Evolutionary conservation across 1,139 yeast species (phyloP), one percentile per base, ranked within the genome.

Genomic region (Yamadazyma pseudoaaseri): DNA sequence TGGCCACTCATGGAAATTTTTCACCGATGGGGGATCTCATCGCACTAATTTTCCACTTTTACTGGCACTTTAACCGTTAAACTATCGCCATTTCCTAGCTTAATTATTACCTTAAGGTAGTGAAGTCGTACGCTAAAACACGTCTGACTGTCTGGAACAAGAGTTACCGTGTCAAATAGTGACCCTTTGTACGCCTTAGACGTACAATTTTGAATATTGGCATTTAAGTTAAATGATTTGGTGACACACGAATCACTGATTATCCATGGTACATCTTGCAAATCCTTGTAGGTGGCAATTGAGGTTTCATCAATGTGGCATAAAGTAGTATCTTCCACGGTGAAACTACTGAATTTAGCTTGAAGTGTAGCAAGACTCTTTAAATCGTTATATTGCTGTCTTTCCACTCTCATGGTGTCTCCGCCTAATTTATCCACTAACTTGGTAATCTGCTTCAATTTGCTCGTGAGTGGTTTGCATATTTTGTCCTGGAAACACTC

Each of bases 101-200:
- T 62, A 15, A 62, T 54, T 1, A 48, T 43, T 2, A 67, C 42
- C 42, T 59, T 66, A 15, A 67, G 41, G 35, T 72, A 70, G 48
- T 79, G 77, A 29, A 74, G 49, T 42, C 85, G 60, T 6, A 79
- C 66, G 36, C 76, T 60, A 31, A 71, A 52, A 50, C 85, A 79
- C 29, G 68, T 68, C 49, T 79, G 84, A 51, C 76, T 75, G 40
- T 66, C 70, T 1, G 85, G 85, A 3, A 76, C 68, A 39, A 79
- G 54, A 0, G 81, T 72, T 34, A 58, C 48, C 35, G 41, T 45
- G 38, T 50, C 67, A 39, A 52, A 60, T 20, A 51, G 51, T 20
- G 27, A 22, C n/a, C 30, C 10, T 23, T 44, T 42, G 6, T 48
- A 36, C 5, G 55, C 55, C 41, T 62, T 63, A 17, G 61, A 42